Evolutionary conservation across 345 rosid genomes (phyloP), one percentile per base, ranked within the genome.

Genomic region (Rhodamnia argentea): DNA sequence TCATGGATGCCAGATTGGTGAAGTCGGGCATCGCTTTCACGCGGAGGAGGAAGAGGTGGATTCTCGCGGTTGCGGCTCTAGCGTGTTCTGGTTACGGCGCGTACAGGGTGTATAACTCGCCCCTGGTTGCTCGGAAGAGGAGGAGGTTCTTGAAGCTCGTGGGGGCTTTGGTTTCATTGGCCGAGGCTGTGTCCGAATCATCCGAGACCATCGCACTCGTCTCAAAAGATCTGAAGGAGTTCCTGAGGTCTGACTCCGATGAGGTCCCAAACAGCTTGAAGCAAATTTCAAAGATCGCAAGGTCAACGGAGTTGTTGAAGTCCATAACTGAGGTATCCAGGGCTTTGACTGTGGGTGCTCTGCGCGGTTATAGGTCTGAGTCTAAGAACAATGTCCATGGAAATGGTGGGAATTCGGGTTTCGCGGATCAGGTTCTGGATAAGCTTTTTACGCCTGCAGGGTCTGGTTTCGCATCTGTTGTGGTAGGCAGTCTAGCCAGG

Each of bases 401-500:
- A 44, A 70, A 86, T 83, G 76, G 85, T 23, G 83, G 56, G 81
- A 86, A 84, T 86, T 90, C 94, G 74, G 83, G 87, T 88, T 92
- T 94, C 54, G 82, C 90, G 7, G 93, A 94, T 53, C 89, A 86
- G 89, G 94, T 93, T 16, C 85, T 93, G 85, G 93, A 95, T 84
- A 96, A 92, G 93, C 89, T 95, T 11, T 91, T 93, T 9, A 90
- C 95, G 2, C 87, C 93, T 22, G 88, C 95, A 40, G 98, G 97
- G 60, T 89, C 94, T 27, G 95, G 94, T 88, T 93, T 96, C 47
- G 98, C 92, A 53, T 95, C 96, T n/a, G 93, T 89, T 24, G 91
- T 95, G 58, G 96, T 93, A 42, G 98, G 98, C 75, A 94, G 95
- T 90, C 95, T 96, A 82, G 98, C 99, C 7, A 94, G 93, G 85